A percentile compares a stretch with the other conserved stretches of the same genome.
phyloP scores from a whole-genome alignment of 148 eudicot genomes.

The Limonium bicolor region DNA sequence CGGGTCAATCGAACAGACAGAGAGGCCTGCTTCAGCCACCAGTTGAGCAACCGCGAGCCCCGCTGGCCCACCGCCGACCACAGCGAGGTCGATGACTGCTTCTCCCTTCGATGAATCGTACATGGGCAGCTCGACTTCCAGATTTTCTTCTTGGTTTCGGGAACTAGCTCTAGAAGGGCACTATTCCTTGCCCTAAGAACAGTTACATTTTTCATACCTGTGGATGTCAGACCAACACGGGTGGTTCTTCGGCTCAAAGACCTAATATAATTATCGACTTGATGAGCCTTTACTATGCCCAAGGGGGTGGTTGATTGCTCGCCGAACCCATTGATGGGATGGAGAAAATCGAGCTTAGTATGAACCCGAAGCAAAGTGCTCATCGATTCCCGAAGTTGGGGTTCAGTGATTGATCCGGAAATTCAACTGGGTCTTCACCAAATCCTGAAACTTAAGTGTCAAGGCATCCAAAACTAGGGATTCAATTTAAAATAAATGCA shows the following conservation, averaged over 20 bases:
- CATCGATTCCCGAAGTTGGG: slow-evolving; percentile 21
- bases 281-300: slow-evolving; percentile 18
- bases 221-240: no score
- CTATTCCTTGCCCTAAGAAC: slow-evolving; percentile 36
- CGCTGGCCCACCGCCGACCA: slow-evolving; percentile 98
- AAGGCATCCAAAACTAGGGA: no score
- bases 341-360: slow-evolving; percentile 62
- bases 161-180: slow-evolving; percentile 83
- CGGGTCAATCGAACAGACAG: slow-evolving; percentile 92
- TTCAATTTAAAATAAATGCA: no score
- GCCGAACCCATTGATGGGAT: slow-evolving; percentile 42
- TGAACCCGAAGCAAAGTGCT: slow-evolving; percentile 65
- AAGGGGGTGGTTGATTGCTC: slow-evolving; percentile 36
- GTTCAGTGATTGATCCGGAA: neutral
- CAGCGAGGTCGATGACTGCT: slow-evolving; percentile 56
- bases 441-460: slow-evolving; percentile 11
- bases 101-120: slow-evolving; percentile 85
- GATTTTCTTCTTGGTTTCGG: slow-evolving; percentile 79
- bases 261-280: slow-evolving; percentile 15
- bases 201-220: slow-evolving; percentile 12
- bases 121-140: slow-evolving; percentile 81
- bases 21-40: slow-evolving; percentile 80
- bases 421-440: slow-evolving; percentile 22
- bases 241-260: slow-evolving; percentile 15
- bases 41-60: slow-evolving; percentile 96